Base-by-base conservation (phyloP, 805 yeast species). In the Clavispora vitiphila region DNA sequence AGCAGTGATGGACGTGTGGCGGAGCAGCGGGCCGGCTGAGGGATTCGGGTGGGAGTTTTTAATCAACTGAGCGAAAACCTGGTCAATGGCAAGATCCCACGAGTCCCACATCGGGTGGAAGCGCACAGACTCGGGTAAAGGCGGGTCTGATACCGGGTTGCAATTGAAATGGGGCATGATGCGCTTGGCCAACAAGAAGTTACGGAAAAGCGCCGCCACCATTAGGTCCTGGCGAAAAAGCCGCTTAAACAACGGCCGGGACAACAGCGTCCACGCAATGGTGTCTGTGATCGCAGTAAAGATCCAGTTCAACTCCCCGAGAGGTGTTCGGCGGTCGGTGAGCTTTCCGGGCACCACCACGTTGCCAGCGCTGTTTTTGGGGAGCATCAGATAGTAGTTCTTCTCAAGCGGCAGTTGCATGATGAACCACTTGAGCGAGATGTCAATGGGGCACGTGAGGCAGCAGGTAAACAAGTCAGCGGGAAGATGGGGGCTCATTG, bases 201-300 rank as follows among this genome's bases (percentile, higher is more conserved):
- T 93, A 50, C 99, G 76, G 64, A 93, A 93, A 48, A 93, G 68
- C 0, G 97, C 97, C 3, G 98, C 97, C 8, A 93, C 96, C 82
- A 93, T 90, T 53, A 91, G 69, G 60, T 93, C 99, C 61, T 91
- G 99, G 58, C 99, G 77, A 56, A 93, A 93, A 8, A 93, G 69
- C 45, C 90, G 76, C 56, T 90, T 91, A 70, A 93, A 93, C 23
- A 93, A 65, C 0, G 95, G 88, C 46, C 96, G 72, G 3, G 95
- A 88, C 27, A 93, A 65, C 2, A 90, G 78, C 0, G 96, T 87
- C 97, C 98, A 93, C 2, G 99, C 99, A 39, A 93, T 91, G 0
- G 98, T 91, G 61, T 93, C 99, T 3, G 98, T 91, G 30, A 93
- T 88, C 2, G 99, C 97, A 1, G 97, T 93, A 64, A 91, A 93